A percentile compares a stretch with the other conserved stretches of the same genome.
Evolutionary conservation across 2,329 filamentous ascomycete species (phyloP).

Genomic region (Botrytis galanthina): DNA sequence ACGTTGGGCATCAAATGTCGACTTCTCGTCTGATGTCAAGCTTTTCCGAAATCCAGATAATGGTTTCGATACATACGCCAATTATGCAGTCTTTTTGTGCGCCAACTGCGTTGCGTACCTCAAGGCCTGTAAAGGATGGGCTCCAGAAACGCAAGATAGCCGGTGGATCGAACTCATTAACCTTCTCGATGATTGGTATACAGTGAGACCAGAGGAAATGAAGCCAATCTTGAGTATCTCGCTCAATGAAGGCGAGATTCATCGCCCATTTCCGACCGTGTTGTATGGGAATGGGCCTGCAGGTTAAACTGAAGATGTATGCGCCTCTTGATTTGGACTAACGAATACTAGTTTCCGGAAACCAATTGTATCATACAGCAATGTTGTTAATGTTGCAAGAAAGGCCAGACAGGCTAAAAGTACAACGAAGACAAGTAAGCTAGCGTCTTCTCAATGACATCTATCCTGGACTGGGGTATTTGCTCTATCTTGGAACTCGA

Average conservation of each 20-base stretch:
- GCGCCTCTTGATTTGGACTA: too few relatives aligned
- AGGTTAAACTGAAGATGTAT: too few relatives aligned
- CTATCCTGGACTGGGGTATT: too few relatives aligned
- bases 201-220: slow-evolving; percentile 40
- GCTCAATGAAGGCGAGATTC: slow-evolving; percentile 33
- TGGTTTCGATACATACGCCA: slow-evolving; percentile 49
- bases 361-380: slow-evolving; percentile 40
- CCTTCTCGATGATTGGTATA: slow-evolving; percentile 45
- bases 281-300: slow-evolving; percentile 25
- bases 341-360: slow-evolving; percentile 35
- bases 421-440: slow-evolving; percentile 30
- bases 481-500: too few relatives aligned
- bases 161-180: slow-evolving; percentile 44
- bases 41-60: slow-evolving; percentile 40
- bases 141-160: slow-evolving; percentile 34
- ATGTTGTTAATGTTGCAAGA: slow-evolving; percentile 38
- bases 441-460: too few relatives aligned
- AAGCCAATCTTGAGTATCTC: slow-evolving; percentile 41
- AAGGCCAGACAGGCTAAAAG: slow-evolving; percentile 34
- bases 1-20: slow-evolving; percentile 44
- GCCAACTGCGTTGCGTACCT: slow-evolving; percentile 45
- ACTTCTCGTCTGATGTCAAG: slow-evolving; percentile 31
- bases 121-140: slow-evolving; percentile 26
- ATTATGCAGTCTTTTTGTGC: slow-evolving; percentile 50
- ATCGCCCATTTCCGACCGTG: slow-evolving; percentile 29